Evolutionary conservation across 2,329 filamentous ascomycete species (phyloP), one percentile per base, ranked within the genome.

Genomic region (Ophiostoma perfectum): DNA sequence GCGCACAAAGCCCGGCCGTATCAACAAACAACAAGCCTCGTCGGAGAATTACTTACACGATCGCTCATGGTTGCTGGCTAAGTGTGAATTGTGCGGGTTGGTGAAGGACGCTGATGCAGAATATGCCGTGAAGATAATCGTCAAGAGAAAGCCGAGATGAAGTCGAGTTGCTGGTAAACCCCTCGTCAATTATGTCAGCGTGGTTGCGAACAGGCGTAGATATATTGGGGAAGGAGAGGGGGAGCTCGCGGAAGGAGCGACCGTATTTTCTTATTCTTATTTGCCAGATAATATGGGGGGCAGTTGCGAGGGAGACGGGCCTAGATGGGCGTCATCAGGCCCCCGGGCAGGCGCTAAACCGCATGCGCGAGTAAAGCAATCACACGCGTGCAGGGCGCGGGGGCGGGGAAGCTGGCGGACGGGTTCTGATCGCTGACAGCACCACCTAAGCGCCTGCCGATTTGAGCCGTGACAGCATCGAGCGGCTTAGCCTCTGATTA

Each of bases 241-340:
- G 60, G 42, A 42, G 39, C 39, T 42, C 39, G 8, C 12, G 60
- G 60, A 63, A 63, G 60, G 60, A 44, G 60, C 60, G 38, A 62
- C 38, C 42, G 38, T 44, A 63, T 42, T 41, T 42, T 60, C 55
- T 18, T 60, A 38, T 60, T 55, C n/a, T 41, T 44, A 63, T 63
- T 63, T 63, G 60, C 42, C 39, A 42, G 18, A 16, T 42, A 63
- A 63, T 63, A 63, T 63, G 60, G 60, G 60, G 60, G 14, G 60
- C 39, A 63, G 60, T 63, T 63, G 60, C 60, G 60, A 63, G 60
- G 60, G 60, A 63, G 60, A 62, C 38, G 36, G 58, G 58, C 58
- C 27, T 8, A 62, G 36, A 42, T 27, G 60, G 60, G 38, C 60
- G 60, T 63, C 60, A 42, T 42, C 60, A 12, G 55, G 55, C 55